phyloP scores from a whole-genome alignment of 1,284 basidiomycete species.

The Melampsora americana region DNA sequence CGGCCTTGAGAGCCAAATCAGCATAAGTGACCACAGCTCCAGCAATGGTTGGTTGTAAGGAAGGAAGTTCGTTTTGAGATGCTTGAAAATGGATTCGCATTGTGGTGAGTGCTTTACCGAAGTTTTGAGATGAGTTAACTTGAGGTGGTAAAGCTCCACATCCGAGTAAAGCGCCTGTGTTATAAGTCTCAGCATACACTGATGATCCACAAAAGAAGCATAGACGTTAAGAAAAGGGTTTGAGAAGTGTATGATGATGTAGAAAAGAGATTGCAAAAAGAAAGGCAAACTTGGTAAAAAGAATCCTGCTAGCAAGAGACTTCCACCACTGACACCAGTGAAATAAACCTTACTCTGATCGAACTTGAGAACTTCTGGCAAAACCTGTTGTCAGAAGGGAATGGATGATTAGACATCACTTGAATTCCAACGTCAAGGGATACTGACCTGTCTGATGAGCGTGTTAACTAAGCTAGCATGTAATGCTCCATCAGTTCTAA shows the following conservation, averaged over 20 bases:
- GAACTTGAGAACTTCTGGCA: slow-evolving; percentile 34
- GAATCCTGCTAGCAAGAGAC: slow-evolving; percentile 29
- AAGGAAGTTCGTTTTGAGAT: slow-evolving; percentile 10
- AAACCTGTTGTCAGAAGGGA: neutral
- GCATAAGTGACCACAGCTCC: slow-evolving; percentile 23
- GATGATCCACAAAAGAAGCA: neutral
- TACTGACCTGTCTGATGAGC: slow-evolving; percentile 21
- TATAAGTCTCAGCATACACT: slow-evolving; percentile 37
- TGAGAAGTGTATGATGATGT: neutral
- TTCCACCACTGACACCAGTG: slow-evolving; percentile 39
- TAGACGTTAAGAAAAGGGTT: neutral
- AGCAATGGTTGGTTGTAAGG: slow-evolving; percentile 25
- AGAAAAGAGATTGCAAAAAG: neutral
- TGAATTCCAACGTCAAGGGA: neutral
- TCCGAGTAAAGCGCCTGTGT: slow-evolving; percentile 23
- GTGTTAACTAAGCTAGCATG: slow-evolving; percentile 31
- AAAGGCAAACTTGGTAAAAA: slow-evolving; percentile 30
- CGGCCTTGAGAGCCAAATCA: neutral
- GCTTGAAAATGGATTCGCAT: slow-evolving; percentile 43
- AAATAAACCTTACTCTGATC: slow-evolving; percentile 36
- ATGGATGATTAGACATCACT: neutral
- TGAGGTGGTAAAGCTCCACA: slow-evolving; percentile 37
- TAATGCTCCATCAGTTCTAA: slow-evolving; percentile 31
- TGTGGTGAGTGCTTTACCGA: slow-evolving; percentile 30
- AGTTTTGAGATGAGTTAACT: slow-evolving; percentile 18